These are phyloP conservation scores for Alternaria sp. DNA, from an alignment of 2,329 filamentous ascomycete species.

Conservation along the genomic window DNA sequence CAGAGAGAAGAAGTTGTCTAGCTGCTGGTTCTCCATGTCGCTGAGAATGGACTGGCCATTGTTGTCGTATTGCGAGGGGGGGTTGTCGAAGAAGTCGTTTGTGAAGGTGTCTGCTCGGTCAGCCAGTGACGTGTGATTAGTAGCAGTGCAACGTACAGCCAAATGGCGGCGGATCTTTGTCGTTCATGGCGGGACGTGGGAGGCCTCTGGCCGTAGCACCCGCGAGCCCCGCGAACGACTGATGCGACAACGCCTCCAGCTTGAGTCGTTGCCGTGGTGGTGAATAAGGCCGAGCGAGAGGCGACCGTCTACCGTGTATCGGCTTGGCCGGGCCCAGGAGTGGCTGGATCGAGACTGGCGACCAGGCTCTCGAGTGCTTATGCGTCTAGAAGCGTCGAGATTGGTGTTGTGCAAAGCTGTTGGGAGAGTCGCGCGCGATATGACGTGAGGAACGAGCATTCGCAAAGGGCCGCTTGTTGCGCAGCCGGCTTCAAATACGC, in stretches of 20 bases:
- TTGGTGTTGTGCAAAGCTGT: constrained; percentile 18
- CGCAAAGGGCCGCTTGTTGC: constrained; percentile 9
- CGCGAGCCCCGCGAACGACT: constrained; percentile 37
- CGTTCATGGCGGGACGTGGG: constrained; percentile 42
- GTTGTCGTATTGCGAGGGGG: constrained; percentile 25
- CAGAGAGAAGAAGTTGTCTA: constrained; percentile 46
- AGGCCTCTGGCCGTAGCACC: constrained; percentile 36
- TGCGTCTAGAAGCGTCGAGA: constrained; percentile 4
- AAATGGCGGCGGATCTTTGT: constrained; percentile 47
- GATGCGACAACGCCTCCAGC: constrained; percentile 39
- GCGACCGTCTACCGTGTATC: not conserved
- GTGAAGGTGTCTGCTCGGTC: constrained; percentile 40
- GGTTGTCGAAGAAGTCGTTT: constrained; percentile 33
- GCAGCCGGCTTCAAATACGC: not conserved
- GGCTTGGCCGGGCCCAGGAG: not conserved
- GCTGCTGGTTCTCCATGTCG: constrained; percentile 41
- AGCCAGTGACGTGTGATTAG: constrained; percentile 6
- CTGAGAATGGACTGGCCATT: constrained; percentile 42
- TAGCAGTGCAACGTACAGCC: constrained; percentile 36
- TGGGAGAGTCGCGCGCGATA: constrained; percentile 24
- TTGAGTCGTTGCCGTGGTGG: constrained; percentile 3
- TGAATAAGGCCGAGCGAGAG: not conserved
- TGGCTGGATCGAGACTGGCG: not conserved
- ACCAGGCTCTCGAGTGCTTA: not conserved
- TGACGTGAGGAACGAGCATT: constrained; percentile 22